Base-by-base conservation (phyloP, 179 eudicot genomes). In the Carnegiea gigantea region DNA sequence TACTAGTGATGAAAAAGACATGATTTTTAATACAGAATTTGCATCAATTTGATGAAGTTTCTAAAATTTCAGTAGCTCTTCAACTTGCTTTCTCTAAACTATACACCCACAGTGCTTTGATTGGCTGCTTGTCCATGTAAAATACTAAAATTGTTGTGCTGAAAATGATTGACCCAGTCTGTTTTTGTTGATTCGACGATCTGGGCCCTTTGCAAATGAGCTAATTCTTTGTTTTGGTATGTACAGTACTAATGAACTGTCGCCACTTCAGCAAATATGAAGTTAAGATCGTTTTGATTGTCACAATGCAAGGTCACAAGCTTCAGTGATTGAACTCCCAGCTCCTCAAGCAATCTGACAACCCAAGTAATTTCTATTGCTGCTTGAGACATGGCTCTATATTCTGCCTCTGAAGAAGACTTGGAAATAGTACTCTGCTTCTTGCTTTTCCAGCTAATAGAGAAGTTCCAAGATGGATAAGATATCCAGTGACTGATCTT, bases 241-340 rank as follows among this genome's bases (percentile, higher is more conserved):
- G 59, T 51, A 70, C 77, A 82, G 62, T 80, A 54, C 53, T 59
- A 14, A 82, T 77, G 80, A 79, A 75, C 79, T 79, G 82, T 83
- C 60, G 54, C 72, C 64, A 73, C 44, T 65, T 23, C 38, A 43
- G 53, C 53, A 65, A 59, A 10, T 24, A 20, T 51, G 24, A 51
- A 76, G 36, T 33, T 33, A 33, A 33, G 36, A 33, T 33, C 36
- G 30, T 28, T 28, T 40, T 40, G 44, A 40, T 40, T 40, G 44
- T 40, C 44, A 40, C 44, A 40, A 40, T 40, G 44, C 8, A 40
- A 7, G 9, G 44, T 6, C 6, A 40, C 44, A 5, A 7, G 44
- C 9, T 40, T 40, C 0, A 40, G 8, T 5, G 6, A 40, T 5
- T 40, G 44, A 7, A 40, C 6, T 7, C 44, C 44, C 6, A 40